Percentiles rank a stretch among this genome's conserved stretches.
phyloP scores from a whole-genome alignment of 2,329 filamentous ascomycete genomes.

The Fusarium sp. region DNA sequence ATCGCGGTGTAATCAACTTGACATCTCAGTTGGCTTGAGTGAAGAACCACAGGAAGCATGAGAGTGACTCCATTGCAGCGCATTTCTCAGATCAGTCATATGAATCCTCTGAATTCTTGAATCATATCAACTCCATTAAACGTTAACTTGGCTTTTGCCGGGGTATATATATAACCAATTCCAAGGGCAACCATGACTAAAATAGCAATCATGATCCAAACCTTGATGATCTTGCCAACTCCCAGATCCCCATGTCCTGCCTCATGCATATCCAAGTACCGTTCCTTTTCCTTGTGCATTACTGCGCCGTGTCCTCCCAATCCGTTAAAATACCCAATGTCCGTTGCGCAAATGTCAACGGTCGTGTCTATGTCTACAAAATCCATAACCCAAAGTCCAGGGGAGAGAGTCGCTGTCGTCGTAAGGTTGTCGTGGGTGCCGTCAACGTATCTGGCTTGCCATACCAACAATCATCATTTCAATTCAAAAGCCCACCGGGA shows the following conservation, averaged over 20 bases:
- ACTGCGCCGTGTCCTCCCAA: conserved; percentile 18
- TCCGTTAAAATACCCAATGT: conserved; percentile 3
- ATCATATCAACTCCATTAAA: conserved; percentile 36
- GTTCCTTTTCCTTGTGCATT: conserved; percentile 11
- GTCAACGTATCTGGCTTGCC: conserved; percentile 13
- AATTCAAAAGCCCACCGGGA: conserved; percentile 53
- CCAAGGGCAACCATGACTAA: conserved; percentile 26
- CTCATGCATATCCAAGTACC: conserved; percentile 4
- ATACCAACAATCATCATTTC: conserved; percentile 10
- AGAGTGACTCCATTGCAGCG: no score
- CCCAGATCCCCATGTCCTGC: conserved; percentile 1
- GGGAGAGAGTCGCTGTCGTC: conserved; percentile 26
- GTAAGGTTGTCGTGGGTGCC: conserved; percentile 31
- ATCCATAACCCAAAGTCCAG: conserved; percentile 5
- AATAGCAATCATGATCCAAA: conserved; percentile 23
- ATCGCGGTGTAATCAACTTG: no score
- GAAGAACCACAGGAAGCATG: no score
- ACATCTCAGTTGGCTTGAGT: no score
- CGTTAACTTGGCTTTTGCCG: conserved; percentile 44
- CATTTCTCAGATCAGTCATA: neutral
- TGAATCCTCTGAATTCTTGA: neutral
- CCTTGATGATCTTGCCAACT: conserved; percentile 1
- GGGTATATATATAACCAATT: conserved; percentile 44
- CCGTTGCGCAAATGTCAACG: conserved; percentile 26
- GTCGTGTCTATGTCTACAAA: conserved; percentile 29